Evolutionary conservation across 2,329 filamentous ascomycete genomes (phyloP).

Genomic region (Cladosporium sp.): DNA sequence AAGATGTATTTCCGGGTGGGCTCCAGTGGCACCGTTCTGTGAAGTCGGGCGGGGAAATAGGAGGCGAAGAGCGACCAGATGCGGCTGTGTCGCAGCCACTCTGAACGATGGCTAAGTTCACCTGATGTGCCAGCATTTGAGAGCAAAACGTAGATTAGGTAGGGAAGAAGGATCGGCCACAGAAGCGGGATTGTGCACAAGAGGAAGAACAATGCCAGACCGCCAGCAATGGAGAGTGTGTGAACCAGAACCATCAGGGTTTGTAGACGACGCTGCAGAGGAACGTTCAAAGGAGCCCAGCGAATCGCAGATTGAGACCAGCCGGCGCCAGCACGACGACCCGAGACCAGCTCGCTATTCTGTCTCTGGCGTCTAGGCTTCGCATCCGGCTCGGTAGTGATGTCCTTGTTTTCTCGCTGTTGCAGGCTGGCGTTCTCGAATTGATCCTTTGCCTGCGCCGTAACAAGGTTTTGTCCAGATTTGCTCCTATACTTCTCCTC

Average conservation of each 20-base stretch:
- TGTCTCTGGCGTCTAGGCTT: constrained; percentile 17
- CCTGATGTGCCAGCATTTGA: constrained; percentile 74
- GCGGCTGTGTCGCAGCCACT: constrained; percentile 64
- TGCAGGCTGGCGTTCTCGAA: constrained; percentile 10
- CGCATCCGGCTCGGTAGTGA: constrained; percentile 17
- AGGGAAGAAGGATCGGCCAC: constrained; percentile 74
- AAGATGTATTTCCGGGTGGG: constrained; percentile 90
- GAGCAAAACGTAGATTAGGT: constrained; percentile 75
- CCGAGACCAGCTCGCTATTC: constrained; percentile 42
- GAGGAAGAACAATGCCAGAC: constrained; percentile 77
- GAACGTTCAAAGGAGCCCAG: constrained; percentile 77
- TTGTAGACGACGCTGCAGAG: constrained; percentile 45
- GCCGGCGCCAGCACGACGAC: constrained; percentile 47
- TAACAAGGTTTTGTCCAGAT: constrained; percentile 41
- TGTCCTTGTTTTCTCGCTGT: constrained; percentile 30
- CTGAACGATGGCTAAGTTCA: constrained; percentile 64
- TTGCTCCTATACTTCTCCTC: constrained; percentile 26
- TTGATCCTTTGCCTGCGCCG: constrained; percentile 34
- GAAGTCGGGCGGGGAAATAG: constrained; percentile 84
- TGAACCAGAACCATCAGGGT: constrained; percentile 45
- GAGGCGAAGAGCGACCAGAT: constrained; percentile 86
- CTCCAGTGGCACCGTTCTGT: constrained; percentile 74
- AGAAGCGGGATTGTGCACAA: constrained; percentile 84
- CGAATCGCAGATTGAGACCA: constrained; percentile 56
- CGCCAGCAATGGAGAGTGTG: constrained; percentile 42